Base-by-base conservation (phyloP, 345 rosid species). In the Citrus reticulata region DNA sequence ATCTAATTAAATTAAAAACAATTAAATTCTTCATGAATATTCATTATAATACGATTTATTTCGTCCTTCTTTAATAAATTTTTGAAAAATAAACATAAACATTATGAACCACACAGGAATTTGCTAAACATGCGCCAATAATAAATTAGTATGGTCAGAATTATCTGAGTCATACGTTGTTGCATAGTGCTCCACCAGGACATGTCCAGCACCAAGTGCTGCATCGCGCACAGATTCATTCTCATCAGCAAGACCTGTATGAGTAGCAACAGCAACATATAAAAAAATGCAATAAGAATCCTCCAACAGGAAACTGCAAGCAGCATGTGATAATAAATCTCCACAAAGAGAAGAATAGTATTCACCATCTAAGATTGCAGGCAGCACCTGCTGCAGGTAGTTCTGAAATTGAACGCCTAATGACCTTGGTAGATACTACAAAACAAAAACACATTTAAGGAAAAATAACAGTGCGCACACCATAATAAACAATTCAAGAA, bases 201-300 rank as follows among this genome's bases (percentile, higher is more conserved):
- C 91, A 91, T 94, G 99, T 46, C 99, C 99, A 83, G 99, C 97
- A 74, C 97, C 98, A 61, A 96, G 85, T 81, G 99, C 99, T 49
- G 98, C 99, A 68, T 96, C 99, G 72, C 99, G 97, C 51, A 96
- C 99, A 79, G 99, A 94, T 85, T 96, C 99, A 83, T 94, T 96
- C 90, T 96, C 99, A 89, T 96, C 98, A 24, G 98, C 98, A 70
- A 96, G 98, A 82, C 99, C 99, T 96, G 87, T 35, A 83, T 69
- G 60, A 73, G 68, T 59, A 83, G 4, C 68, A 77, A 2, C 24
- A 67, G 60, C 72, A 60, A 89, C 55, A 75, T 7, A 71, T 55
- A 46, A n/a, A 84, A 39, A 37, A 59, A 62, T 32, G 62, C 70
- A 62, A 77, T 55, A 84, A 68, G 57, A 79, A 32, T 29, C 32